Conservation (phyloP, 23 red algal species). For the Gracilariopsis chorda region DNA sequence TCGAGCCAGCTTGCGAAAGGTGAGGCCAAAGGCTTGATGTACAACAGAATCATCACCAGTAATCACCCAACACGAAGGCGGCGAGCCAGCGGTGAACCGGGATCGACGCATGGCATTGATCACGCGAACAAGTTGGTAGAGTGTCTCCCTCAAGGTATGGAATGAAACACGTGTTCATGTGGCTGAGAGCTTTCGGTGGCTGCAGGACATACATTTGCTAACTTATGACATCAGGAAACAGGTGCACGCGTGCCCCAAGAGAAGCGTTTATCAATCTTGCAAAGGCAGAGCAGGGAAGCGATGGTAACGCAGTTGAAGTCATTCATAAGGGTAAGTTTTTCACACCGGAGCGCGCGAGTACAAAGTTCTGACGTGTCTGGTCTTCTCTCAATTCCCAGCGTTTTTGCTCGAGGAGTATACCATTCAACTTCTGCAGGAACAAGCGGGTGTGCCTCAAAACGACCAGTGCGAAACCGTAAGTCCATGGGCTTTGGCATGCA, state of each 20-base stretch:
- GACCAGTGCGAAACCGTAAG: background rate
- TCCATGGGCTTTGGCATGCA: background rate
- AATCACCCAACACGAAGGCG: background rate
- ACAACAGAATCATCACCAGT: background rate
- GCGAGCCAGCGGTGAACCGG: background rate
- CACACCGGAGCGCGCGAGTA: background rate
- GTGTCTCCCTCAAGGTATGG: constrained; percentile 2
- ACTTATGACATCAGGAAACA: background rate
- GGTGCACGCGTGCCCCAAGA: background rate
- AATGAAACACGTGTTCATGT: background rate
- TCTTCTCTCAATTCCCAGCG: no score
- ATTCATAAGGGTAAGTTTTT: background rate
- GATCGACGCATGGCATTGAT: background rate
- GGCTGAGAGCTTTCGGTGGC: background rate
- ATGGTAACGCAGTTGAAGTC: background rate
- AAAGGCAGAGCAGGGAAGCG: background rate
- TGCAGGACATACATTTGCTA: background rate
- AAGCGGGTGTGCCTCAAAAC: background rate
- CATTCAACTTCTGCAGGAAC: background rate
- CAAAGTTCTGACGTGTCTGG: no score
- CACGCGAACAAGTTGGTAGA: background rate
- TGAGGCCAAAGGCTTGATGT: background rate
- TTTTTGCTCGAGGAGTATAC: constrained; percentile 5
- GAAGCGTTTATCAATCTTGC: background rate
- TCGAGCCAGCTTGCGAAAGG: background rate